Conservation (phyloP, 441 rosid species). For the Populus hybrid region DNA sequence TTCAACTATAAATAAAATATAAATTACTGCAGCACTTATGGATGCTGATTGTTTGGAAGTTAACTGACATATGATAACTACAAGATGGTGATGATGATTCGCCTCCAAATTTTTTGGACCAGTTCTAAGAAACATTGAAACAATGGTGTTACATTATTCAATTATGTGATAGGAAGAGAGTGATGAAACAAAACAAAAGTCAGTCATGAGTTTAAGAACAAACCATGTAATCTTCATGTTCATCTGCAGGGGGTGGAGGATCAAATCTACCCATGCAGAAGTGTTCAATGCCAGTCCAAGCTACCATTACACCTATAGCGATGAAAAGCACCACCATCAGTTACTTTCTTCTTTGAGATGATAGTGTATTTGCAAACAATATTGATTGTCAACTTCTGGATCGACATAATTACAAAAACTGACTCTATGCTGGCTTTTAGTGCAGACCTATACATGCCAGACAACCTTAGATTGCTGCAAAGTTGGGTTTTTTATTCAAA, state of each 20-base stretch:
- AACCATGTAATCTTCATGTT: conserved; percentile 77
- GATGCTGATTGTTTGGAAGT: neutral
- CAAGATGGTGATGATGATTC: neutral
- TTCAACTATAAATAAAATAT: neutral
- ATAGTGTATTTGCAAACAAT: neutral
- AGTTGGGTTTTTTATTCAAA: neutral
- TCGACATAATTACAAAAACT: neutral
- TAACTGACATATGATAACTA: neutral
- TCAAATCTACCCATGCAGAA: conserved; percentile 83
- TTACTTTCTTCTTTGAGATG: neutral
- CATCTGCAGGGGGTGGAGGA: conserved; percentile 77
- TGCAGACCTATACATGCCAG: neutral
- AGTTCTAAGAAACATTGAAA: neutral
- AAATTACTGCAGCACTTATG: neutral
- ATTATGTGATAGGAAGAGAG: neutral
- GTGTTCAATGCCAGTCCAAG: conserved; percentile 98
- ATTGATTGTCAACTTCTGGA: neutral
- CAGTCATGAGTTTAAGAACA: conserved; percentile 19
- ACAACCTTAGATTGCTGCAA: neutral
- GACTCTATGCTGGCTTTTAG: neutral
- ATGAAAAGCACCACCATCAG: conserved; percentile 17
- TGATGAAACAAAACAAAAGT: conserved; percentile 1
- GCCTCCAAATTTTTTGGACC: neutral
- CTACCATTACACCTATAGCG: conserved; percentile 84
- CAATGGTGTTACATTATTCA: neutral